Base-by-base conservation (phyloP, 2,329 filamentous ascomycete genomes). In the Sarocladium strictum region DNA sequence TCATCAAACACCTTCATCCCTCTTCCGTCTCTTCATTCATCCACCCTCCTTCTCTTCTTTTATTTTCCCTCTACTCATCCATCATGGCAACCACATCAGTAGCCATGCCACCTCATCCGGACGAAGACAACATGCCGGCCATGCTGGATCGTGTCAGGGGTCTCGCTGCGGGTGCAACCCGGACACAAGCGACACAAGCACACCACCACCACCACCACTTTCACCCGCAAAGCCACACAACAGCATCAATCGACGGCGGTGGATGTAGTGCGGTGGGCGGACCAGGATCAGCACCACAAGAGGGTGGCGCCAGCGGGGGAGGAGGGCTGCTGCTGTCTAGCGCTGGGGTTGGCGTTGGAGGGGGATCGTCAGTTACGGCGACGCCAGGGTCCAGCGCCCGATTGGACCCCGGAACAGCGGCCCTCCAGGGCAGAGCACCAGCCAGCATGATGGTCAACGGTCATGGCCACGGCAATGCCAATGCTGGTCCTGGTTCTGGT, bases 71-170 rank as follows among this genome's bases (percentile, higher is more conserved):
- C 27, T 19, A 27, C 10, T 49, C 43, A 4, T 49, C 43, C 3
- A 27, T 33, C 54, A 62, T 65, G 63, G 63, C 62, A 40, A 61
- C 63, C 47, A 57, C 63, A 21, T 62, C 63, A 53, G 57, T 65
- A 54, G 63, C 63, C 53, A 40, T 63, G 33, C 59, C 59, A 24
- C 58, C 63, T 35, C 57, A 58, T 26, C 58, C 62, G 27, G 43
- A 64, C 41, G 63, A 65, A 40, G 62, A 64, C 32, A 55, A 58
- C 37, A 41, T 58, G 17, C 56, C 57, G 35, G 58, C 58, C 43
- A 60, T 64, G 50, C 58, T 66, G 21, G 59, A 64, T 21, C 60
- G 60, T 51, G 60, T 61, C 35, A 52, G 49, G 32, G 49, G 49
- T 4, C 49, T 52, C 6, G 49, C 43, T 3, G 43, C 43, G 3